Conservation (phyloP, 2,329 filamentous ascomycete genomes). For the Hypoxylon sp. region DNA sequence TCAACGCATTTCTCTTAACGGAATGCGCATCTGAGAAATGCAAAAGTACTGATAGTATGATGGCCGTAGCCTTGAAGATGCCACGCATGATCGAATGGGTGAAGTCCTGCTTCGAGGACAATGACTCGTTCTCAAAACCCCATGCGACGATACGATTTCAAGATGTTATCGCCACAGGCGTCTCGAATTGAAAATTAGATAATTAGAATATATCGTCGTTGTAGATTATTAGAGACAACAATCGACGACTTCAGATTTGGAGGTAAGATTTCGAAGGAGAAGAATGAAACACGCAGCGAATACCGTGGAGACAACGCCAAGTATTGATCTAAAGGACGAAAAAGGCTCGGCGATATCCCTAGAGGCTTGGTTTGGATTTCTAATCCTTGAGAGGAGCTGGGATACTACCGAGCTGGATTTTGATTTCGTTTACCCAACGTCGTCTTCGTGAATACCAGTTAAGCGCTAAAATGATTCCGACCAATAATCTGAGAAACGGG, state of each 20-base stretch:
- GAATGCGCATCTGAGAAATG: slow-evolving; percentile 73
- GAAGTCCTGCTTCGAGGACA: slow-evolving; percentile 48
- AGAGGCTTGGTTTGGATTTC: slow-evolving; percentile 35
- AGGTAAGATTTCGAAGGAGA: slow-evolving; percentile 30
- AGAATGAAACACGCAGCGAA: slow-evolving; percentile 33
- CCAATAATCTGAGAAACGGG: slow-evolving; percentile 20
- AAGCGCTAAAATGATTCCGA: slow-evolving; percentile 16
- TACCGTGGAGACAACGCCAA: slow-evolving; percentile 18
- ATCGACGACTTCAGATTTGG: slow-evolving; percentile 14
- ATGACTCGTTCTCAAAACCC: slow-evolving; percentile 45
- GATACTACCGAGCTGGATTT: slow-evolving; percentile 20
- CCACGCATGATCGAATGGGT: slow-evolving; percentile 51
- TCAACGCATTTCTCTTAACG: slow-evolving; percentile 81
- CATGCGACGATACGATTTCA: slow-evolving; percentile 47
- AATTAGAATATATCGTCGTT: slow-evolving; percentile 13
- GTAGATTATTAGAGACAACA: slow-evolving; percentile 11
- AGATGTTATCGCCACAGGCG: slow-evolving; percentile 22
- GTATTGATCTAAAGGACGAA: slow-evolving; percentile 16
- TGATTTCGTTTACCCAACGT: slow-evolving; percentile 6
- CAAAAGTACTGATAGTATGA: slow-evolving; percentile 52
- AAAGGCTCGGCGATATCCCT: slow-evolving; percentile 32
- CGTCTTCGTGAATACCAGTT: slow-evolving; percentile 11
- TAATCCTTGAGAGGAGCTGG: slow-evolving; percentile 29
- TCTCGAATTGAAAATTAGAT: slow-evolving; percentile 30
- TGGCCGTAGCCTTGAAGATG: slow-evolving; percentile 50